A percentile compares a stretch with the other conserved stretches of the same genome.
These are phyloP conservation scores for Pseudotsuga menziesii DNA, from an alignment of 75 land plant species.

Conservation along the genomic window DNA sequence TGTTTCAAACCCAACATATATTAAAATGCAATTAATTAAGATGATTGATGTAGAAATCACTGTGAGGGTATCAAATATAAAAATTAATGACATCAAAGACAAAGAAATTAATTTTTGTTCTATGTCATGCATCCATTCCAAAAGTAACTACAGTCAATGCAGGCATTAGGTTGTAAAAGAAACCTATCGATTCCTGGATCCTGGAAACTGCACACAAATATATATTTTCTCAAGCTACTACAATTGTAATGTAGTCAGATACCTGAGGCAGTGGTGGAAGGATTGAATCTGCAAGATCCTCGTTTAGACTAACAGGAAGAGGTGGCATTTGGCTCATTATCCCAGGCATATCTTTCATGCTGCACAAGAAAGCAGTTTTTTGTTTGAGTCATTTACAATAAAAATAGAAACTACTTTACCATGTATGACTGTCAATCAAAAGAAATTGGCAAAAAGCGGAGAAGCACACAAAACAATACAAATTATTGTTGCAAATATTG, in stretches of 20 bases:
- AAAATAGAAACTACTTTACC: too few species aligned
- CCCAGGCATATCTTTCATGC: conserved; percentile 66
- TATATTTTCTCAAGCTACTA: background rate
- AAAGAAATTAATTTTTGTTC: background rate
- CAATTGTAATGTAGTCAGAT: conserved; percentile 15
- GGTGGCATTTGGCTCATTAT: conserved; percentile 88
- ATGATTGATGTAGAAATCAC: background rate
- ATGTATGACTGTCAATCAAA: too few species aligned
- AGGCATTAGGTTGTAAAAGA: background rate
- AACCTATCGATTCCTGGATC: background rate
- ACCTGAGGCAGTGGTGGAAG: conserved; percentile 41
- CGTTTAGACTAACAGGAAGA: conserved; percentile 67
- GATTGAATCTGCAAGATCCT: conserved; percentile 67
- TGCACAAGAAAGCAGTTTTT: conserved; percentile 22
- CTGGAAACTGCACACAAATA: background rate
- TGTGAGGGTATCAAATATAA: too few species aligned
- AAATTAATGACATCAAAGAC: background rate
- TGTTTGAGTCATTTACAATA: background rate
- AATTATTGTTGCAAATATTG: too few species aligned
- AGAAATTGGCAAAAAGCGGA: too few species aligned
- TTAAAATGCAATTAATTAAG: background rate
- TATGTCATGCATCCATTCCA: background rate
- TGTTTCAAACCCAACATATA: background rate
- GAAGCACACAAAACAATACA: too few species aligned
- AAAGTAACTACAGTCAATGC: background rate